These are phyloP conservation scores for Aquilaria sinensis DNA, from an alignment of 345 rosid species.

Conservation along the genomic window DNA sequence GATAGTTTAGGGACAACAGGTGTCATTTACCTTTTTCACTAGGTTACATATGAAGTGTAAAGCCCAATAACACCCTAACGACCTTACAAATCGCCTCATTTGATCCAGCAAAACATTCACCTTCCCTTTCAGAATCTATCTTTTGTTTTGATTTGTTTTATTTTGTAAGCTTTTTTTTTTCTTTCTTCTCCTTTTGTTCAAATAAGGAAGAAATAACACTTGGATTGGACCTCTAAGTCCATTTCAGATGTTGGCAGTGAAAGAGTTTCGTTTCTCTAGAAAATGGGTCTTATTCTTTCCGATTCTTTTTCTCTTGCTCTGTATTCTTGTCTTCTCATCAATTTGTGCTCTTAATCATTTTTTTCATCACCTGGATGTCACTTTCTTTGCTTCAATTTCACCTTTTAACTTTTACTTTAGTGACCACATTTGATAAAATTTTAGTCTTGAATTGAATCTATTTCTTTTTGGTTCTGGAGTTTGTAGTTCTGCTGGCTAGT, in stretches of 20 bases:
- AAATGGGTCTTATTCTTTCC: conserved; percentile 9
- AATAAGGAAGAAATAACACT: conserved; percentile 59
- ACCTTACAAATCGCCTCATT: too few species aligned
- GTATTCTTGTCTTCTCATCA: too few species aligned
- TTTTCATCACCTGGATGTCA: background rate
- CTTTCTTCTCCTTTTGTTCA: too few species aligned
- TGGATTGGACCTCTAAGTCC: conserved; percentile 49
- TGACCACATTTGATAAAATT: background rate
- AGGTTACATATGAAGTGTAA: too few species aligned
- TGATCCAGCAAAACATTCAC: too few species aligned
- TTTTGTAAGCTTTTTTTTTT: too few species aligned
- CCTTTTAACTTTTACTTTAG: background rate
- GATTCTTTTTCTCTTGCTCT: background rate
- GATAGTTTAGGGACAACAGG: too few species aligned
- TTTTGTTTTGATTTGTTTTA: too few species aligned
- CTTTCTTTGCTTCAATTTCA: background rate
- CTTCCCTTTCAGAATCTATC: too few species aligned
- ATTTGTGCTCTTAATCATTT: background rate
- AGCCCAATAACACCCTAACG: too few species aligned
- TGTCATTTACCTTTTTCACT: too few species aligned
- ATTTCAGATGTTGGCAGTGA: conserved; percentile 39
- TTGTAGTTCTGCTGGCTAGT: background rate
- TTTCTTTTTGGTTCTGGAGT: conserved; percentile 9
- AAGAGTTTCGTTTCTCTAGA: conserved; percentile 48
- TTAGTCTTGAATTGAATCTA: background rate